These are phyloP conservation scores for Pyrenopolyporus hunteri DNA, from an alignment of 495 filamentous ascomycete species.

Conservation along the genomic window DNA sequence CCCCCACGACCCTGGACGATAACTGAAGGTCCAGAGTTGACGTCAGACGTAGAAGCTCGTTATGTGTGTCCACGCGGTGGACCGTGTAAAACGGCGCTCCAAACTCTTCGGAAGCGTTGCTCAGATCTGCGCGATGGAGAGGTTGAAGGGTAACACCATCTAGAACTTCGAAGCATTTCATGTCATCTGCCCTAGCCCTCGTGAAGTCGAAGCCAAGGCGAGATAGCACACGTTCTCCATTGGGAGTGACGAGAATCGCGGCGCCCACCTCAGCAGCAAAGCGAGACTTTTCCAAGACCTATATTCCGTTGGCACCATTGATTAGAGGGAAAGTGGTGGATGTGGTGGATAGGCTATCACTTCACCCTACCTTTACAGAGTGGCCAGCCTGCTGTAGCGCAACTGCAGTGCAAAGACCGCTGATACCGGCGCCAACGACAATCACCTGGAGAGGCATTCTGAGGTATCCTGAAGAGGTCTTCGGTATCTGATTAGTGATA, in stretches of 20 bases:
- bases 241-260: conserved; percentile 30
- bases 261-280: neutral
- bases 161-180: conserved; percentile 17
- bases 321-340: neutral
- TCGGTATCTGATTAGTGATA: neutral
- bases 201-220: conserved; percentile 47
- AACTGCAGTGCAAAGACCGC: conserved; percentile 63
- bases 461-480: neutral
- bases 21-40: conserved; percentile 7
- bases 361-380: conserved; percentile 47
- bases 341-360: neutral
- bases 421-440: conserved; percentile 63
- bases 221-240: conserved; percentile 55
- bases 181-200: conserved; percentile 15
- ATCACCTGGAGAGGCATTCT: conserved; percentile 42
- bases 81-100: conserved; percentile 13
- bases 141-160: conserved; percentile 2
- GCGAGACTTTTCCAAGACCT: conserved; percentile 1
- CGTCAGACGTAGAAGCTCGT: conserved; percentile 6
- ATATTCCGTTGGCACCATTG: neutral
- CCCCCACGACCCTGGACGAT: conserved; percentile 13
- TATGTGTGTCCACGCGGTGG: conserved; percentile 26
- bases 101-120: conserved; percentile 6
- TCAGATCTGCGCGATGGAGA: conserved; percentile 5
- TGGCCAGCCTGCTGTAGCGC: conserved; percentile 61